Percentiles rank a stretch among this genome's conserved stretches.
Evolutionary conservation across 2,329 filamentous ascomycete species (phyloP).

Genomic region (Monosporascus sp.): DNA sequence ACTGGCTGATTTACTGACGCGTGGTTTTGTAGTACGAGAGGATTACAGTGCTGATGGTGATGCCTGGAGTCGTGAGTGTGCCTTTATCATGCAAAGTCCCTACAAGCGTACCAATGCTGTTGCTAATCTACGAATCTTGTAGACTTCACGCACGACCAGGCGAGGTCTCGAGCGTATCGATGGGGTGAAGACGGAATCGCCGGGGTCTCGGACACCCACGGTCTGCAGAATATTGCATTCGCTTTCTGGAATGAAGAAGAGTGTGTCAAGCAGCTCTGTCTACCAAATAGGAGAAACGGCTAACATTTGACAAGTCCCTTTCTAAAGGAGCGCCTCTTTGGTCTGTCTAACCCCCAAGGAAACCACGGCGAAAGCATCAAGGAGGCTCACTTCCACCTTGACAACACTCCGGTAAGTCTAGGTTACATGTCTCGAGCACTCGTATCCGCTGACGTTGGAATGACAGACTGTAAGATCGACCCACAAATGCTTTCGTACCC

Average conservation of each 20-base stretch:
- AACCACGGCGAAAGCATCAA: conserved; percentile 98
- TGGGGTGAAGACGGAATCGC: conserved; percentile 98
- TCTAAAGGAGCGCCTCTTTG: conserved; percentile 91
- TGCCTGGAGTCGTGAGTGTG: conserved; percentile 83
- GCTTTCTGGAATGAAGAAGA: conserved; percentile 98
- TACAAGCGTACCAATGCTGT: neutral
- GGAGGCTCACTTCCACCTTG: conserved; percentile 92
- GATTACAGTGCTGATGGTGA: conserved; percentile 88
- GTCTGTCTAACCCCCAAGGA: conserved; percentile 90
- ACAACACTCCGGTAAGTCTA: conserved; percentile 71
- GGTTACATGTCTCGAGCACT: neutral
- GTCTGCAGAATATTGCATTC: conserved; percentile 87
- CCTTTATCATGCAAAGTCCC: conserved; percentile 1
- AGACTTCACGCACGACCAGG: conserved; percentile 94
- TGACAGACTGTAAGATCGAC: conserved; percentile 38
- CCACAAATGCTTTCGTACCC: conserved; percentile 1
- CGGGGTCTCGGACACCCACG: conserved; percentile 87
- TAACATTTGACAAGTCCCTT: conserved; percentile 62
- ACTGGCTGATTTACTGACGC: conserved; percentile 8
- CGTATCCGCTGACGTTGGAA: conserved; percentile 18
- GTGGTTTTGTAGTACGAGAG: conserved; percentile 61
- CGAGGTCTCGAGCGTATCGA: conserved; percentile 79
- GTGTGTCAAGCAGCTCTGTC: conserved; percentile 39
- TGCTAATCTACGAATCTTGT: conserved; percentile 21
- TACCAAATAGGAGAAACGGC: conserved; percentile 13